phyloP scores from a whole-genome alignment of 768 basidiomycete species.

The Kwoniella newhampshirensis region DNA sequence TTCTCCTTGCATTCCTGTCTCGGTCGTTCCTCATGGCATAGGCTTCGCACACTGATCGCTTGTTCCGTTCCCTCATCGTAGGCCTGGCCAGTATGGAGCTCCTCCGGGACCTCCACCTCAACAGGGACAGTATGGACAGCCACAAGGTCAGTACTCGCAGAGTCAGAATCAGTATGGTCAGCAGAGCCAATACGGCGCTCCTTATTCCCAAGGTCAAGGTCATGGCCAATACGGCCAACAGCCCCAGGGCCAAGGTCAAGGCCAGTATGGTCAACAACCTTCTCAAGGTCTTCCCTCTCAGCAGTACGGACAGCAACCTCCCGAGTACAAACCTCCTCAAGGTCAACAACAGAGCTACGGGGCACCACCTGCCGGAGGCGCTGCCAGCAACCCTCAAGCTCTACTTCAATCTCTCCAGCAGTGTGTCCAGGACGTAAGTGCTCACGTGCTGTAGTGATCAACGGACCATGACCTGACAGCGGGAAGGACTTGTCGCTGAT shows the following conservation, averaged over 20 bases:
- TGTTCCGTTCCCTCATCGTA: no score
- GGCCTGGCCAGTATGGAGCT: constrained; percentile 28
- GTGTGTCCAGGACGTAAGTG: constrained; percentile 53
- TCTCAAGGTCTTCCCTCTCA: constrained; percentile 23
- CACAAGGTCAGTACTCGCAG: constrained; percentile 26
- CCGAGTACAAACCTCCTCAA: constrained; percentile 33
- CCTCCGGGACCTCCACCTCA: constrained; percentile 32
- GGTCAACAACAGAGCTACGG: constrained; percentile 35
- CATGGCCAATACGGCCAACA: constrained; percentile 22
- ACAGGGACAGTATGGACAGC: constrained; percentile 35
- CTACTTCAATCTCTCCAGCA: constrained; percentile 43
- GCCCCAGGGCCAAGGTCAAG: constrained; percentile 18
- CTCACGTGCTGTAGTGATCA: no score
- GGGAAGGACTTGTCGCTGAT: not conserved
- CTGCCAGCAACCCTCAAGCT: constrained; percentile 29
- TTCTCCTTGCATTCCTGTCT: no score
- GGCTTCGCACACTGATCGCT: constrained; percentile 9
- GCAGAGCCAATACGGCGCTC: constrained; percentile 16
- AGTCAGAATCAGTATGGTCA: constrained; percentile 22
- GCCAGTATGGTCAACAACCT: constrained; percentile 17
- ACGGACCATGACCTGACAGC: not conserved
- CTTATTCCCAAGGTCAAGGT: constrained; percentile 17
- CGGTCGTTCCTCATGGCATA: no score
- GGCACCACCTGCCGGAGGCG: constrained; percentile 22
- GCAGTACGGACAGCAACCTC: constrained; percentile 45